Conservation (phyloP, 805 yeast species). For the Candida ficus region DNA sequence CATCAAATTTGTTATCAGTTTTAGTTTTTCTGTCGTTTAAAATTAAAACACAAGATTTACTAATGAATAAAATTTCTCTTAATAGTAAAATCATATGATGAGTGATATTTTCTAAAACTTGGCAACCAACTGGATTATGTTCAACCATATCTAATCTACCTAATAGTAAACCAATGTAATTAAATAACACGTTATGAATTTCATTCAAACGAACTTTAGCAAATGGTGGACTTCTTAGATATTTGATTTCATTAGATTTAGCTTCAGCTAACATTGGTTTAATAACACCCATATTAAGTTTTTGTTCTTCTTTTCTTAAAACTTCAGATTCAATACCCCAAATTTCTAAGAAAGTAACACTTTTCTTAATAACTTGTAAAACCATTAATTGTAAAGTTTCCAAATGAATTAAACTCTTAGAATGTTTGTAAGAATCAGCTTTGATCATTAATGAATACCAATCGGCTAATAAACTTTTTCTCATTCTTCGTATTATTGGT, state of each 20-base stretch:
- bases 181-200: slow-evolving; percentile 51
- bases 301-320: slow-evolving; percentile 22
- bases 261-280: slow-evolving; percentile 8
- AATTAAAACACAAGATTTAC: slow-evolving; percentile 40
- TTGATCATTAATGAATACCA: slow-evolving; percentile 77
- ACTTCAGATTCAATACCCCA: slow-evolving; percentile 65
- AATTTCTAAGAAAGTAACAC: slow-evolving; percentile 58
- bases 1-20: slow-evolving; percentile 24
- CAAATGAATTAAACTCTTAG: slow-evolving; percentile 51
- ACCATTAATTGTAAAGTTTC: slow-evolving; percentile 59
- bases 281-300: not conserved
- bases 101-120: slow-evolving; percentile 55
- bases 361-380: slow-evolving; percentile 61
- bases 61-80: slow-evolving; percentile 57
- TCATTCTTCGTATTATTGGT: slow-evolving; percentile 54
- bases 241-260: slow-evolving; percentile 29
- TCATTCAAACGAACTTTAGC: slow-evolving; percentile 62
- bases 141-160: slow-evolving; percentile 80
- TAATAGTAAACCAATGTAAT: slow-evolving; percentile 59
- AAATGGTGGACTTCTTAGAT: slow-evolving; percentile 49
- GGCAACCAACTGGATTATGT: slow-evolving; percentile 66
- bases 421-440: slow-evolving; percentile 69
- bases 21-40: slow-evolving; percentile 25
- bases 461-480: slow-evolving; percentile 69
- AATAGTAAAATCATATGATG: slow-evolving; percentile 64